Evolutionary conservation across 306 rosid species (phyloP).

Genomic region (Cicer cuneatum): DNA sequence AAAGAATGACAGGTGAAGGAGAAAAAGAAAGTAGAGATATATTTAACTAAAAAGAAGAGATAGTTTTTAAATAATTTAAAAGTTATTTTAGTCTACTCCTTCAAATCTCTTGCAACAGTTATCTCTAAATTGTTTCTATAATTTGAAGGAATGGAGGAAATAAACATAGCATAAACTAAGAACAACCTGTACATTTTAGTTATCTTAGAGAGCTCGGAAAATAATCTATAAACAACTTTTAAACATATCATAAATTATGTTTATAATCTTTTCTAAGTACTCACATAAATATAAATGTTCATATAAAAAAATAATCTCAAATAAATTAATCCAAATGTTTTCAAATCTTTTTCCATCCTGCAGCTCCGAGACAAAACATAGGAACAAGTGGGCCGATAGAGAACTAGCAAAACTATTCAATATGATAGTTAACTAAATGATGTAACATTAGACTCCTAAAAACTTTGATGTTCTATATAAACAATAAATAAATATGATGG

Average conservation of each 20-base stretch:
- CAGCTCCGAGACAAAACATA: constrained; percentile 2
- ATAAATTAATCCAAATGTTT: neutral
- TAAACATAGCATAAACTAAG: too few species aligned
- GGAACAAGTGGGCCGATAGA: neutral
- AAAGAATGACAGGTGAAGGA: too few species aligned
- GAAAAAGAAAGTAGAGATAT: too few species aligned
- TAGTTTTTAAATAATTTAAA: too few species aligned
- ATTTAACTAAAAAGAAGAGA: too few species aligned
- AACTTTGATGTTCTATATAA: neutral
- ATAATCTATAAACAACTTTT: neutral
- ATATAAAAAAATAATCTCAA: neutral
- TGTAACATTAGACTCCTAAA: neutral
- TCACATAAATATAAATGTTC: neutral
- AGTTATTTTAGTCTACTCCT: too few species aligned
- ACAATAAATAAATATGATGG: neutral
- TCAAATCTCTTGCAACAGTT: too few species aligned
- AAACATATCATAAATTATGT: neutral
- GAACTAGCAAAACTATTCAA: neutral
- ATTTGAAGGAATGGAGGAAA: too few species aligned
- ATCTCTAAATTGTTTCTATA: too few species aligned
- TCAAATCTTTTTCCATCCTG: neutral
- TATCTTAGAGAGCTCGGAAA: neutral
- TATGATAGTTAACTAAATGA: neutral
- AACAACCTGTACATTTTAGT: too few species aligned
- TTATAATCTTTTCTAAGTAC: neutral